Percentiles rank a stretch among this genome's conserved stretches.
These are phyloP conservation scores for Mycotypha africana DNA, from an alignment of 371 early-diverging fungal species.

Conservation along the genomic window DNA sequence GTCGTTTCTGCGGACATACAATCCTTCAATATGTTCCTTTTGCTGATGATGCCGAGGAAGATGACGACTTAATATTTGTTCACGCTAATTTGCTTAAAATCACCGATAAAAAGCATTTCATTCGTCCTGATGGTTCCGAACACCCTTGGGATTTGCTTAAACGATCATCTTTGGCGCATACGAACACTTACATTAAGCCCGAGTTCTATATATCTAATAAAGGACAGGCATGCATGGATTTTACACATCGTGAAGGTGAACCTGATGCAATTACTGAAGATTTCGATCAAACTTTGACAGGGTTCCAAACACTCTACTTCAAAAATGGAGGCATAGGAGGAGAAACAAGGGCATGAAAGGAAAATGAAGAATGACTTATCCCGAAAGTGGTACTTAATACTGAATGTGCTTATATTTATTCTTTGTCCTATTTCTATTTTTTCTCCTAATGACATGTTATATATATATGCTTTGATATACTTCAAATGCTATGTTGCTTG, in stretches of 20 bases:
- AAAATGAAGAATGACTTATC: no score
- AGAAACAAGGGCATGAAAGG: slow-evolving; percentile 16
- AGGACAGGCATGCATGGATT: slow-evolving; percentile 42
- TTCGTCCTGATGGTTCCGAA: slow-evolving; percentile 12
- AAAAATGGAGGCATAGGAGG: slow-evolving; percentile 39
- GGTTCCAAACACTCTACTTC: slow-evolving; percentile 29
- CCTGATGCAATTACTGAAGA: slow-evolving; percentile 21
- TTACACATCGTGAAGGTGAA: slow-evolving; percentile 22
- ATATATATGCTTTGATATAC: no score
- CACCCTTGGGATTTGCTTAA: slow-evolving; percentile 34
- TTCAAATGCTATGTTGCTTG: no score
- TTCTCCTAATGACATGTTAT: not conserved
- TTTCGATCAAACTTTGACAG: slow-evolving; percentile 23
- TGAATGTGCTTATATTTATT: no score
- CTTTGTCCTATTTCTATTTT: no score
- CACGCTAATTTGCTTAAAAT: slow-evolving; percentile 41
- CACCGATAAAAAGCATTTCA: slow-evolving; percentile 25
- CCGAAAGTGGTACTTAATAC: no score
- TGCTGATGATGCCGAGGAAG: not conserved
- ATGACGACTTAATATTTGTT: slow-evolving; percentile 25
- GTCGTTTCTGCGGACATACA: slow-evolving; percentile 38
- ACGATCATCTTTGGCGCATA: slow-evolving; percentile 19
- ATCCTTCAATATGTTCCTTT: slow-evolving; percentile 36
- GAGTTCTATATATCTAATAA: slow-evolving; percentile 24
- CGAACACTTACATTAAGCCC: slow-evolving; percentile 25